These are phyloP conservation scores for Malassezia caprae DNA, from an alignment of 1,284 basidiomycete genomes.

Conservation along the genomic window DNA sequence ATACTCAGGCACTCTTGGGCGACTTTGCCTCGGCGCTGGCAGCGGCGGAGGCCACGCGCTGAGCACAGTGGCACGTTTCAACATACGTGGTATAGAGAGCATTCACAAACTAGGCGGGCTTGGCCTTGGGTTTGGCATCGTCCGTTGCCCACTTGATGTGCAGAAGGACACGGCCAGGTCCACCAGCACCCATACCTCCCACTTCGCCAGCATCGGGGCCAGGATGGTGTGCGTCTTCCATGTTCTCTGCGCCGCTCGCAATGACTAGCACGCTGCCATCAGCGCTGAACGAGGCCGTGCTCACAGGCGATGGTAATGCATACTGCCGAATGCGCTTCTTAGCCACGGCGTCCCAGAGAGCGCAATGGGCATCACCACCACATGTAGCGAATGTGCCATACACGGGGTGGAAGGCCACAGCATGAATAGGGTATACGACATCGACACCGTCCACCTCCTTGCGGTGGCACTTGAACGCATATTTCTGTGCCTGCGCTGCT, in stretches of 20 bases:
- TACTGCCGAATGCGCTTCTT: conserved; percentile 90
- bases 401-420: conserved; percentile 64
- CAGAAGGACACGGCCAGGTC: conserved; percentile 21
- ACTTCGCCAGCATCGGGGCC: conserved; percentile 19
- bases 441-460: conserved; percentile 83
- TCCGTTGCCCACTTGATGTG: conserved; percentile 21
- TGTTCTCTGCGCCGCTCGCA: conserved; percentile 32
- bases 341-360: conserved; percentile 91
- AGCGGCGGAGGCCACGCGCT: conserved; percentile 53
- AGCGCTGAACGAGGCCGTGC: conserved; percentile 27
- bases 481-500: conserved; percentile 69
- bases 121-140: conserved; percentile 28
- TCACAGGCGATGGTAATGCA: conserved; percentile 46
- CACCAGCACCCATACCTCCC: conserved; percentile 22
- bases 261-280: conserved; percentile 28
- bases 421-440: conserved; percentile 95
- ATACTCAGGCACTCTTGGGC: conserved; percentile 56
- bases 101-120: neutral
- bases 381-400: conserved; percentile 90
- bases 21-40: conserved; percentile 62
- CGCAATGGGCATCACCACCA: conserved; percentile 80
- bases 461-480: conserved; percentile 96
- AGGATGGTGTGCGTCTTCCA: conserved; percentile 17
- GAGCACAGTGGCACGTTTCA: neutral
- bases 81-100: neutral